Percentiles rank a stretch among this genome's conserved stretches.
phyloP scores from a whole-genome alignment of 2,329 filamentous ascomycete species.

The Colletotrichum scovillei region DNA sequence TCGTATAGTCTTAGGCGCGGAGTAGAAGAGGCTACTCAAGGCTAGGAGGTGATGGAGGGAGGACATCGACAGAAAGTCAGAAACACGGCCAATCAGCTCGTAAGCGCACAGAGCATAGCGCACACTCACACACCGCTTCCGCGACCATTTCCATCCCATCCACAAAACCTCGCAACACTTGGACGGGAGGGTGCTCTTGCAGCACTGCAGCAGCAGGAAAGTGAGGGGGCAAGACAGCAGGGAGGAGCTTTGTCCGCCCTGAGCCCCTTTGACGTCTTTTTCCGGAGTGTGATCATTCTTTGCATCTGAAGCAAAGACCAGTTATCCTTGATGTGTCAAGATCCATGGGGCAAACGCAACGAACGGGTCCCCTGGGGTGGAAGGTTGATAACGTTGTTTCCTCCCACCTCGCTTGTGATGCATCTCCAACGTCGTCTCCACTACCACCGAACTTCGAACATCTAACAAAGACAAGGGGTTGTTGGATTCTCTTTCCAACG shows the following conservation, averaged over 20 bases:
- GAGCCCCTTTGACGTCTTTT: not conserved
- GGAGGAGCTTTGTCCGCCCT: conserved; percentile 11
- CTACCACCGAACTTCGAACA: not conserved
- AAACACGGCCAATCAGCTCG: not conserved
- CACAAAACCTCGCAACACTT: no score
- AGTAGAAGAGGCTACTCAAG: not conserved
- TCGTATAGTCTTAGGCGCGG: not conserved
- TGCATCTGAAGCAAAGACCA: conserved; percentile 15
- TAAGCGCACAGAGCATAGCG: not conserved
- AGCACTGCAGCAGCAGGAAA: not conserved
- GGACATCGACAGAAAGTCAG: not conserved
- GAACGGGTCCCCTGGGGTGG: conserved; percentile 13
- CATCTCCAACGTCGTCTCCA: not conserved
- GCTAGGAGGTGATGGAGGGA: not conserved
- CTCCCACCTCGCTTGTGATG: not conserved
- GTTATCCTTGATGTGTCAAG: conserved; percentile 29
- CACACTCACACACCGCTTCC: not conserved
- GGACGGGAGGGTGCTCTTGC: not conserved
- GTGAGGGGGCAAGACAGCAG: not conserved
- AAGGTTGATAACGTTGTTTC: conserved; percentile 24
- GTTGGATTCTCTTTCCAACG: not conserved
- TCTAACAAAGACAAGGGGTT: no score
- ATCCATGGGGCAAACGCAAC: not conserved
- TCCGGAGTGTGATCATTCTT: not conserved
- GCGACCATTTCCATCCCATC: no score